A percentile compares a stretch with the other conserved stretches of the same genome.
These are phyloP conservation scores for Quercus gilva DNA, from an alignment of 306 rosid genomes.

Conservation along the genomic window DNA sequence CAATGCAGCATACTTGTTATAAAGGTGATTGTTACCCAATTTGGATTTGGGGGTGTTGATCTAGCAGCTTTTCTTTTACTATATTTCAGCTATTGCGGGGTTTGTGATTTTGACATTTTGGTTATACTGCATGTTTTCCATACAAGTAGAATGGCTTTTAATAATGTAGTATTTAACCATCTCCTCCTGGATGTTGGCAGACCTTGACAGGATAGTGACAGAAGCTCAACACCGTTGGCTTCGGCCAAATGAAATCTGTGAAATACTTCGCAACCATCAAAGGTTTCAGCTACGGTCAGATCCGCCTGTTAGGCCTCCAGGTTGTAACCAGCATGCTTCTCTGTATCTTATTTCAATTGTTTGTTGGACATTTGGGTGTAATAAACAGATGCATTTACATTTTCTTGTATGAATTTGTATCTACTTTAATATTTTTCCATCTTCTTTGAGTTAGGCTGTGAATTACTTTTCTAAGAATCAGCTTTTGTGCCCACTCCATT, in stretches of 20 bases:
- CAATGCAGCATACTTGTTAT: background rate
- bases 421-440: background rate
- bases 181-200: conserved; percentile 23
- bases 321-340: conserved; percentile 27
- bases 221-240: conserved; percentile 75
- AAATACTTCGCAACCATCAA: conserved; percentile 60
- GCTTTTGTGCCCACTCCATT: background rate
- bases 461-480: background rate
- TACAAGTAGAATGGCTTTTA: background rate
- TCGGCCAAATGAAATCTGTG: conserved; percentile 66
- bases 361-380: background rate
- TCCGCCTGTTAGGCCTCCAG: conserved; percentile 64
- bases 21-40: background rate
- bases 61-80: background rate
- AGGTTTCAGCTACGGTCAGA: conserved; percentile 49
- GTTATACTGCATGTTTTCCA: background rate
- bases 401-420: background rate
- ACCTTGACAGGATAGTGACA: conserved; percentile 41
- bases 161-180: background rate
- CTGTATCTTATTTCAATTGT: background rate
- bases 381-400: background rate
- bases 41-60: background rate
- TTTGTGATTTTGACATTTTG: background rate
- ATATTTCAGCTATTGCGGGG: background rate
- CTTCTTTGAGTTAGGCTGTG: background rate